A percentile compares a stretch with the other conserved stretches of the same genome.
phyloP scores from a whole-genome alignment of 2,329 filamentous ascomycete genomes.

The Botryotinia globosa region DNA sequence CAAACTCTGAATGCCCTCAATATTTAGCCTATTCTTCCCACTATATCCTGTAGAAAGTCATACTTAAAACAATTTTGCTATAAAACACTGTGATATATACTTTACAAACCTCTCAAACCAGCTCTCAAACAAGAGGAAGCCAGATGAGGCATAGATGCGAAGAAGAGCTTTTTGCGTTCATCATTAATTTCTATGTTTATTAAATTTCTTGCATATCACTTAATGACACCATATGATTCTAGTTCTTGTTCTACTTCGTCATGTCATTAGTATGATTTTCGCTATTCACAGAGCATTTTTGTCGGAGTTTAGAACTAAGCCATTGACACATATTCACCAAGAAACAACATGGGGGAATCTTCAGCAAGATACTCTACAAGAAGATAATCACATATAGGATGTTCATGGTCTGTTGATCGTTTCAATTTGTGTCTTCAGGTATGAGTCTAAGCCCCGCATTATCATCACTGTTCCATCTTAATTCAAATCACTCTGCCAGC shows the following conservation, averaged over 20 bases:
- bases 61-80: neutral
- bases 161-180: neutral
- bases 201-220: neutral
- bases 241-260: neutral
- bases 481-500: neutral
- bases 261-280: neutral
- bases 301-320: neutral
- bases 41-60: no score
- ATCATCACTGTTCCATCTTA: neutral
- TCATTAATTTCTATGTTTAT: neutral
- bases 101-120: neutral
- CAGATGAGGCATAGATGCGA: neutral
- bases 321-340: no score
- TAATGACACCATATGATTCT: neutral
- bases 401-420: neutral
- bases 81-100: neutral
- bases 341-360: no score
- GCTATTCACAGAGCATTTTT: accelerated
- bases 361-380: accelerated
- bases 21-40: no score
- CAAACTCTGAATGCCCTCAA: no score
- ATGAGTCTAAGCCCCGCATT: neutral
- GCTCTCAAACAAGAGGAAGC: neutral
- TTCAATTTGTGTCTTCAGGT: neutral
- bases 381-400: neutral